These are phyloP conservation scores for Nakataea oryzae DNA, from an alignment of 2,329 filamentous ascomycete genomes.

Conservation along the genomic window DNA sequence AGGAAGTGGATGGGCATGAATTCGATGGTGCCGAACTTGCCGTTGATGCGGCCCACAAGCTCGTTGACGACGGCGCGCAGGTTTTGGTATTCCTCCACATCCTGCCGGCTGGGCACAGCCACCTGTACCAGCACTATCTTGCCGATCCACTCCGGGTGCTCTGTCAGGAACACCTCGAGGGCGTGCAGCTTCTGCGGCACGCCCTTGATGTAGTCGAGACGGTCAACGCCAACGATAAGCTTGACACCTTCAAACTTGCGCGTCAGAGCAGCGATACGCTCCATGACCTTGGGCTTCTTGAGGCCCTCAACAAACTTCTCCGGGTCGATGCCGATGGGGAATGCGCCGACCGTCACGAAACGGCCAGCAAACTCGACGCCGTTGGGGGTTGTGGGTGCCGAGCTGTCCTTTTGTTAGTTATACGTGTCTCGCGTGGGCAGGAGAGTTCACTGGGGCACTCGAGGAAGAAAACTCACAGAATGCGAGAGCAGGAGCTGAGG, in stretches of 20 bases:
- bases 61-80: slow-evolving; percentile 92
- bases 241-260: slow-evolving; percentile 94
- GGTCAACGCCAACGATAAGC: slow-evolving; percentile 92
- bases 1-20: slow-evolving; percentile 99
- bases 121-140: slow-evolving; percentile 96
- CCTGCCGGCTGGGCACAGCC: slow-evolving; percentile 85
- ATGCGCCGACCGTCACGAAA: slow-evolving; percentile 85
- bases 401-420: not conserved
- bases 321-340: slow-evolving; percentile 95
- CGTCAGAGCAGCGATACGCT: slow-evolving; percentile 74
- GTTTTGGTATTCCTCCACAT: slow-evolving; percentile 97
- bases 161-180: slow-evolving; percentile 89
- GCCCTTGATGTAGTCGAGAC: slow-evolving; percentile 97
- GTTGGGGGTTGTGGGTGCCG: slow-evolving; percentile 54
- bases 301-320: slow-evolving; percentile 91
- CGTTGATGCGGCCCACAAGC: slow-evolving; percentile 92
- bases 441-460: not conserved
- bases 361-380: slow-evolving; percentile 85
- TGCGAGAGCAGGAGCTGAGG: slow-evolving; percentile 89
- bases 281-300: slow-evolving; percentile 74
- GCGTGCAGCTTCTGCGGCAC: slow-evolving; percentile 96
- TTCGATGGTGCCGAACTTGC: slow-evolving; percentile 91
- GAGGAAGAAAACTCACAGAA: slow-evolving; percentile 48
- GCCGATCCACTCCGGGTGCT: slow-evolving; percentile 96
- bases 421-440: not conserved